Evolutionary conservation across 2,329 filamentous ascomycete genomes (phyloP), one percentile per base, ranked within the genome.

Genomic region (Aureobasidium subglaciale): DNA sequence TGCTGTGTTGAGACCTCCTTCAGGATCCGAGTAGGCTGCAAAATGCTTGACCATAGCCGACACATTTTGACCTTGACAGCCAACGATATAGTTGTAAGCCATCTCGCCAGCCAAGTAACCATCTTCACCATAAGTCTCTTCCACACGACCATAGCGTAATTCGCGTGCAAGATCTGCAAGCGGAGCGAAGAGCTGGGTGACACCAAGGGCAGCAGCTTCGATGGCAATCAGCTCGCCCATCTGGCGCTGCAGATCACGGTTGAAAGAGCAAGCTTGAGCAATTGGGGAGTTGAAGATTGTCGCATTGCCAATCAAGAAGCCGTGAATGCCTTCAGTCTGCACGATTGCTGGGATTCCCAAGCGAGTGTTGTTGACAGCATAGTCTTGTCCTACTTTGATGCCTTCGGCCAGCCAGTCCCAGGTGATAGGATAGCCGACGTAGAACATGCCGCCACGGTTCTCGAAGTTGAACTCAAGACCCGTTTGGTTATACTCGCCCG

Each of bases 271-370:
- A 15, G 81, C 86, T 53, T 86, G 81, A 7, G 75, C 86, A 61
- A 90, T 88, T 0, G 87, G 86, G 1, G 84, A 87, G 69, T 89
- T 90, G 74, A 89, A 90, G 58, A 90, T 87, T 1, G 87, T 90
- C 2, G 85, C 86, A 66, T 89, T 89, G 9, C 80, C 79, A 40
- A 85, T 79, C 29, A 88, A 73, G 61, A 89, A 83, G 1, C 86
- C 87, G 63, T 90, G 86, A 41, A 90, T 85, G 34, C 82, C 85
- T 69, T 90, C 87, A 3, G 81, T 86, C 68, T 90, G 87, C 13
- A 87, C 82, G 61, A 88, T 78, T 1, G 86, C 82, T 6, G 87
- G 87, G 52, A 90, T 90, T 0, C 85, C 86, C 8, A 85, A 70
- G 1, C 79, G 82, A 1, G 84, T 87, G 60, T 85, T 82, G 16